phyloP scores from a whole-genome alignment of 129 eudicot genomes.

The Flaveria brownii region DNA sequence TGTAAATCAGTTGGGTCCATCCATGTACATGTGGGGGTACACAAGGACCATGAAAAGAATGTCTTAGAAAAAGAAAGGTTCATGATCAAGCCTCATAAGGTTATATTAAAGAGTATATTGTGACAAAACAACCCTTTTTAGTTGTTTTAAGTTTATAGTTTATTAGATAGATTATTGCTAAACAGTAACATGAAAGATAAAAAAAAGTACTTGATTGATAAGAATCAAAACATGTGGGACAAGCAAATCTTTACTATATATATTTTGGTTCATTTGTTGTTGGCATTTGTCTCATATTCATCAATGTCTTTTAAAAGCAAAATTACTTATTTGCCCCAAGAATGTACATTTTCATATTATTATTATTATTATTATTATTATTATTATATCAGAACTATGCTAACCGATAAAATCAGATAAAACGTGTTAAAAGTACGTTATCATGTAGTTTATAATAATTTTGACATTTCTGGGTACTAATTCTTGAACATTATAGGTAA shows the following conservation, averaged over 20 bases:
- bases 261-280: conserved; percentile 32
- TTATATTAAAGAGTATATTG: conserved; percentile 17
- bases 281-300: conserved; percentile 25
- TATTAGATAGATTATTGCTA: conserved; percentile 22
- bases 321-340: too few relatives aligned
- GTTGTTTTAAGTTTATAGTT: not conserved
- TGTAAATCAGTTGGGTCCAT: not conserved
- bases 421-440: too few relatives aligned
- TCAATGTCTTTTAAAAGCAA: too few relatives aligned
- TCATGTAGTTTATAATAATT: too few relatives aligned
- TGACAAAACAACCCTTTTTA: conserved; percentile 5
- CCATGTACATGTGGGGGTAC: conserved; percentile 9
- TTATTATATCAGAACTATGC: too few relatives aligned
- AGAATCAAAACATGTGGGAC: conserved; percentile 40
- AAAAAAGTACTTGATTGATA: conserved; percentile 27
- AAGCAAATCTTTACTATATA: conserved; percentile 29
- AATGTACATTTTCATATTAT: too few relatives aligned
- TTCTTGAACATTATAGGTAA: conserved; percentile 42
- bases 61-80: conserved; percentile 27
- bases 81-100: conserved; percentile 23
- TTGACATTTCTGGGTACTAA: too few relatives aligned
- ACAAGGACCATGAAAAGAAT: conserved; percentile 22
- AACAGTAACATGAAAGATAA: conserved; percentile 25
- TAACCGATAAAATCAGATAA: too few relatives aligned
- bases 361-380: too few relatives aligned